phyloP scores from a whole-genome alignment of 2,329 filamentous ascomycete genomes.

The Akanthomyces lecanii region DNA sequence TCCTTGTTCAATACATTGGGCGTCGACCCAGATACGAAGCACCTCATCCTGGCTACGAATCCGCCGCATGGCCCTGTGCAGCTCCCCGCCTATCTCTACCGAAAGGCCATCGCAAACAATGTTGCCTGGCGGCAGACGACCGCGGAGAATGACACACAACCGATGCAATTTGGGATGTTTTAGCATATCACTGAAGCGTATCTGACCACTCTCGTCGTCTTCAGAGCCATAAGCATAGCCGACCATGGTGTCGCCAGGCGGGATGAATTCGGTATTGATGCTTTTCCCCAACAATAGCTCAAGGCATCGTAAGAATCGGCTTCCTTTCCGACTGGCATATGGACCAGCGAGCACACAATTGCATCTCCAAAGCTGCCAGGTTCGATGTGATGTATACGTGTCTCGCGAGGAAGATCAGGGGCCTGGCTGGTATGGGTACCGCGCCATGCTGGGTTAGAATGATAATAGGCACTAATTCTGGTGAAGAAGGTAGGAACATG shows the following conservation, averaged over 20 bases:
- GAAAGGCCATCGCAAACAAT: slow-evolving; percentile 14
- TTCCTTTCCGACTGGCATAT: not conserved
- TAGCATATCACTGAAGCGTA: not conserved
- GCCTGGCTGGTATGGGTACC: slow-evolving; percentile 10
- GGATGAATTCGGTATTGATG: not conserved
- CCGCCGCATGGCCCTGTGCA: slow-evolving; percentile 13
- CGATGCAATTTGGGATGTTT: not conserved
- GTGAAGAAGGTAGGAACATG: no score
- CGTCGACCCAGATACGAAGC: slow-evolving; percentile 18
- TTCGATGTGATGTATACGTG: slow-evolving; percentile 13
- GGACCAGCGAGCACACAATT: slow-evolving; percentile 2
- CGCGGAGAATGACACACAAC: not conserved
- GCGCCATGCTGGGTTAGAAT: slow-evolving; percentile 1
- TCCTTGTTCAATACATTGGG: slow-evolving; percentile 19
- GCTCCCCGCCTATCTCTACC: slow-evolving; percentile 15
- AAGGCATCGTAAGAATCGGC: not conserved
- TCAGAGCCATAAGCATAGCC: not conserved
- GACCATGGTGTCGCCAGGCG: not conserved
- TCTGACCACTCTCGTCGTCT: not conserved
- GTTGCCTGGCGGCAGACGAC: not conserved
- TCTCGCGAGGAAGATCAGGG: slow-evolving; percentile 16
- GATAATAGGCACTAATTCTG: no score
- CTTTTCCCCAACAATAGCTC: slow-evolving; percentile 10
- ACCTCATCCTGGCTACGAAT: not conserved
- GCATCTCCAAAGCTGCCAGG: slow-evolving; percentile 14